phyloP scores from a whole-genome alignment of 176 grass and related monocot genomes.

The Thinopyrum elongatum region DNA sequence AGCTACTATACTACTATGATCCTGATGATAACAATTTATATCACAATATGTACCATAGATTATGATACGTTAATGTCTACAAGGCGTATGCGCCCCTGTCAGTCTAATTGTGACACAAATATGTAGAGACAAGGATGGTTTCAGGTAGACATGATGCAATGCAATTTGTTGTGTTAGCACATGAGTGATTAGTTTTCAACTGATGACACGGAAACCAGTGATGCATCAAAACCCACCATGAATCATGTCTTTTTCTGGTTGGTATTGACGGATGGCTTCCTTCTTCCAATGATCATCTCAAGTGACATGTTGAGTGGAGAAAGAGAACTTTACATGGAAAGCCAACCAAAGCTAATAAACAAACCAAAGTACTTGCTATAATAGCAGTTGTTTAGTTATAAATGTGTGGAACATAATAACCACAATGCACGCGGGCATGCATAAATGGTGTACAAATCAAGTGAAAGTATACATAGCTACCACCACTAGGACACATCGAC shows the following conservation, averaged over 20 bases:
- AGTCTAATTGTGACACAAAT: too few species aligned
- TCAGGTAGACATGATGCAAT: neutral
- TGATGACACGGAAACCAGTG: slow-evolving; percentile 20
- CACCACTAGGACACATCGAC: neutral
- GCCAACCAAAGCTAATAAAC: neutral
- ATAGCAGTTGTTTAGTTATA: slow-evolving; percentile 2
- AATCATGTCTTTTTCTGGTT: neutral
- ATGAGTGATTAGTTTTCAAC: neutral
- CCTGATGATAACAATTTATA: neutral
- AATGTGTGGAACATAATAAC: slow-evolving; percentile 29
- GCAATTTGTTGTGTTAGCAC: neutral
- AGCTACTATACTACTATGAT: neutral
- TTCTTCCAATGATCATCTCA: neutral
- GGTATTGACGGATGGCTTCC: neutral
- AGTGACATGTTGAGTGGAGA: neutral
- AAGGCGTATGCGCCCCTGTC: neutral
- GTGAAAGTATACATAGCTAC: slow-evolving; percentile 27
- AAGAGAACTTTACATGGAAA: slow-evolving; percentile 25
- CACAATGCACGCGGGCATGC: neutral
- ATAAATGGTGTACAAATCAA: neutral
- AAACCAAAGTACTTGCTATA: neutral
- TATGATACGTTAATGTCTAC: neutral
- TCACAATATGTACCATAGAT: neutral
- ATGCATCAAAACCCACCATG: neutral
- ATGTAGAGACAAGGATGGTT: too few species aligned